Evolutionary conservation across 1,284 basidiomycete genomes (phyloP), one percentile per base, ranked within the genome.

Genomic region (Ganoderma leucocontextum): DNA sequence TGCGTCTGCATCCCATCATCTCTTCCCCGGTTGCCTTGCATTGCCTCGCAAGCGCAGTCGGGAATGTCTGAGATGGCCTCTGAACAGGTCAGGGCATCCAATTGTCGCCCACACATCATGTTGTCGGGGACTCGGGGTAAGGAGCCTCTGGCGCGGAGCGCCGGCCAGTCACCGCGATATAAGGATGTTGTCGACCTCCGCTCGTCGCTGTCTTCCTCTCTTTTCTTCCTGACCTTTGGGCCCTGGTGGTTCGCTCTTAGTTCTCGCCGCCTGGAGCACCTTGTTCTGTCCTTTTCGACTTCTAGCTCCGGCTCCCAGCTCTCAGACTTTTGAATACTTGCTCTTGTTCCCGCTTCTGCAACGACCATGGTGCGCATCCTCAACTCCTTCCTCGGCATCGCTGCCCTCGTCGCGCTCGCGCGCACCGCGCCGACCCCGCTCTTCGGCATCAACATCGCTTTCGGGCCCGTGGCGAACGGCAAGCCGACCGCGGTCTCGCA

Each of bases 391-490:
- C 38, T 68, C 64, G 61, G 36, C 36, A 22, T 69, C 69, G 67
- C 67, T n/a, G 61, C 66, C 42, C 62, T 72, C 47, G 69, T 36
- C 42, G 58, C 69, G n/a, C 44, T 70, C 64, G 69, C 69, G 44
- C 71, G 59, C 42, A 73, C 77, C 0, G 72, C 71, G 0, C 74
- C 75, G 8, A 57, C 72, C 15, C 75, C 75, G 3, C 69, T 77
- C 17, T 76, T 77, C 64, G 75, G 75, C 19, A 75, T 77, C 66
- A 63, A 75, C 68, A 6, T 75, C 47, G 72, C 68, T n/a, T 65
- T 66, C 4, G 74, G 74, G 17, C 35, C 62, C 15, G 66, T 65
- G 49, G 52, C 71, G 35, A 57, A 72, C 38, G 69, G 17, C 29
- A 63, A 38, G 39, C 64, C 75, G 1, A 63, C 68, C 1, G 15